Percentiles rank a stretch among this genome's conserved stretches.
Conservation (phyloP, 225 moss, liverwort and hornwort genomes). For the Thuidium tamariscinum region DNA sequence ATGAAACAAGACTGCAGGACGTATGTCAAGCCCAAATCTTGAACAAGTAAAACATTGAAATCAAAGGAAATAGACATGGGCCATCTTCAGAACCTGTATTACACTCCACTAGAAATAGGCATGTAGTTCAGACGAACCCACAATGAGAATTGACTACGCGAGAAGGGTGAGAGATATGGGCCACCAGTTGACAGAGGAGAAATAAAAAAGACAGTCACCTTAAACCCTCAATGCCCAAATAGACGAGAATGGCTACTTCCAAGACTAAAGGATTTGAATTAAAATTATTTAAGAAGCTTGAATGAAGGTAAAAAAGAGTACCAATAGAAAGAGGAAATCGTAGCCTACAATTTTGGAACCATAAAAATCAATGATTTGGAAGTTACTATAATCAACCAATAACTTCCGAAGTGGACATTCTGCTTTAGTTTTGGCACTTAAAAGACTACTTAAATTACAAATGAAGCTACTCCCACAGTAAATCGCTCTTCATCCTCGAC, state of each 20-base stretch:
- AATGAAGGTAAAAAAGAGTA: background rate
- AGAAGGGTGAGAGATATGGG: background rate
- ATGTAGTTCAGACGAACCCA: background rate
- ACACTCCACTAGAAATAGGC: background rate
- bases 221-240: background rate
- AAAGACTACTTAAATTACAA: background rate
- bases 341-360: background rate
- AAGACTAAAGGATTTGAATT: background rate
- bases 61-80: background rate
- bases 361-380: background rate
- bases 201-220: background rate
- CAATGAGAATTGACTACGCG: background rate
- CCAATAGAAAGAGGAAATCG: background rate
- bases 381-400: background rate
- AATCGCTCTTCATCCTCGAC: constrained; percentile 6
- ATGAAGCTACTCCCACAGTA: background rate
- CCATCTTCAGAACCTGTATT: background rate
- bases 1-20: background rate
- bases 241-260: background rate
- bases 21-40: background rate
- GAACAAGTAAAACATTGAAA: background rate
- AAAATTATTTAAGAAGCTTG: background rate
- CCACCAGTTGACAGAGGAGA: background rate
- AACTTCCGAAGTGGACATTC: background rate
- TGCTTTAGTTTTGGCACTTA: background rate